Percentiles rank a stretch among this genome's conserved stretches.
Conservation (phyloP, 1,284 basidiomycete genomes). For the Laetiporus sulphureus region DNA sequence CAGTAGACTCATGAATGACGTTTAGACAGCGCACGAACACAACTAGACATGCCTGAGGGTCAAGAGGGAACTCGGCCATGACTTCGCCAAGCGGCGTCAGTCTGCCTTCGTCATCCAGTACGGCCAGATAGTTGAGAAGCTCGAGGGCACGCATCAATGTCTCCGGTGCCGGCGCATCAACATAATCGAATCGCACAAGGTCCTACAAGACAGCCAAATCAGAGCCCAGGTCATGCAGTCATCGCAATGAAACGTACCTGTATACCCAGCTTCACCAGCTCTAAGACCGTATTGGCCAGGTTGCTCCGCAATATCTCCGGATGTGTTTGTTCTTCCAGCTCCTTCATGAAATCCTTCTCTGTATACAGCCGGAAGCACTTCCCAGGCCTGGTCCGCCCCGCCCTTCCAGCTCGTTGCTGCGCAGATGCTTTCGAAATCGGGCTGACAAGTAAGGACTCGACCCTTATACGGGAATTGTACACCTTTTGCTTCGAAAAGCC, state of each 20-base stretch:
- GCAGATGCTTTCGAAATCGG: conserved; percentile 97
- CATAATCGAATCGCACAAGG: conserved; percentile 91
- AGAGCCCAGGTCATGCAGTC: neutral
- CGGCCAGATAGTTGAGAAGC: conserved; percentile 87
- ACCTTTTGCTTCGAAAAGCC: conserved; percentile 98
- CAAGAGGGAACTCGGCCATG: conserved; percentile 98
- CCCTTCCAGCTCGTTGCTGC: conserved; percentile 94
- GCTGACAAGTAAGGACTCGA: conserved; percentile 89
- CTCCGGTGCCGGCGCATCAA: conserved; percentile 95
- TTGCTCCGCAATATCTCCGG: conserved; percentile 94
- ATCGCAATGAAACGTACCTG: conserved; percentile 39
- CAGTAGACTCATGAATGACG: neutral
- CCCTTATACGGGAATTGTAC: conserved; percentile 94
- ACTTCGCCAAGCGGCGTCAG: conserved; percentile 83
- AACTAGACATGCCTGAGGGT: conserved; percentile 66
- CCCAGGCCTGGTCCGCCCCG: conserved; percentile 91
- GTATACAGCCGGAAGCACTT: conserved; percentile 98
- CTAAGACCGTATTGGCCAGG: conserved; percentile 90
- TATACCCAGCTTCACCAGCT: conserved; percentile 91
- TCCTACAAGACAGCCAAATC: conserved; percentile 44
- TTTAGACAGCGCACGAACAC: neutral
- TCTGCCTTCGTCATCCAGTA: conserved; percentile 92
- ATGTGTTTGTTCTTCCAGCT: conserved; percentile 94
- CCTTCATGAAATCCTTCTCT: conserved; percentile 94
- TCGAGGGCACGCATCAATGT: conserved; percentile 98